phyloP scores from a whole-genome alignment of 2,329 filamentous ascomycete species.

The Penicillium sp. region DNA sequence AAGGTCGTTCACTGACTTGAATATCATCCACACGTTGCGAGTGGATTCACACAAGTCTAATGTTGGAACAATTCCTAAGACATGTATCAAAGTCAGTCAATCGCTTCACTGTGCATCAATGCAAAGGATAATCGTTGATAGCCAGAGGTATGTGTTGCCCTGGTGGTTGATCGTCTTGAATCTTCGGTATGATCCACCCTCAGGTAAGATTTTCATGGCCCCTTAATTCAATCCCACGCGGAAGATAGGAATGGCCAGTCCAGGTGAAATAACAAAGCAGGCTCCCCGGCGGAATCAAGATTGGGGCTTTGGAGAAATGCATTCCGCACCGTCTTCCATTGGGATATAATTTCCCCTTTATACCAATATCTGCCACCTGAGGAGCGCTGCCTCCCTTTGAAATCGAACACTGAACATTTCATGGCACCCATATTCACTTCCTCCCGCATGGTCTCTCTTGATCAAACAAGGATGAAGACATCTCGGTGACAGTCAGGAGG shows the following conservation, averaged over 20 bases:
- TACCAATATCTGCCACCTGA: background rate
- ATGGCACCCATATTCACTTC: too few species aligned
- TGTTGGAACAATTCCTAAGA: conserved; percentile 18
- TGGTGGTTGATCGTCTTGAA: conserved; percentile 15
- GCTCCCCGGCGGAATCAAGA: conserved; percentile 3
- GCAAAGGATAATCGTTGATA: conserved; percentile 2
- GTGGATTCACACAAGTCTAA: conserved; percentile 23
- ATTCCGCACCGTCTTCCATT: conserved; percentile 12
- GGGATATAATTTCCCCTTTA: conserved; percentile 13
- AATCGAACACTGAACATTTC: too few species aligned
- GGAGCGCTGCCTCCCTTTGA: too few species aligned
- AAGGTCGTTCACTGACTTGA: conserved; percentile 25
- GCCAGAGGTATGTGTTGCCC: conserved; percentile 23
- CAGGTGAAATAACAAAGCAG: conserved; percentile 12
- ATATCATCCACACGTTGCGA: conserved; percentile 29
- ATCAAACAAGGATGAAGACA: too few species aligned
- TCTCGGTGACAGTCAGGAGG: too few species aligned
- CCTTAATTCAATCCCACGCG: conserved; percentile 12
- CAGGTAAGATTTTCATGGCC: conserved; percentile 15
- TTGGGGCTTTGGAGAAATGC: conserved; percentile 8
- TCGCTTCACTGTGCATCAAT: conserved; percentile 1
- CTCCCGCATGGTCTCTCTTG: too few species aligned
- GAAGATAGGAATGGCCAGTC: conserved; percentile 6
- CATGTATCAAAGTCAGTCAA: background rate
- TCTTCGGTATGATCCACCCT: conserved; percentile 13